Evolutionary conservation across 768 basidiomycete species (phyloP).

Genomic region (Macrolepiota fuliginosa): DNA sequence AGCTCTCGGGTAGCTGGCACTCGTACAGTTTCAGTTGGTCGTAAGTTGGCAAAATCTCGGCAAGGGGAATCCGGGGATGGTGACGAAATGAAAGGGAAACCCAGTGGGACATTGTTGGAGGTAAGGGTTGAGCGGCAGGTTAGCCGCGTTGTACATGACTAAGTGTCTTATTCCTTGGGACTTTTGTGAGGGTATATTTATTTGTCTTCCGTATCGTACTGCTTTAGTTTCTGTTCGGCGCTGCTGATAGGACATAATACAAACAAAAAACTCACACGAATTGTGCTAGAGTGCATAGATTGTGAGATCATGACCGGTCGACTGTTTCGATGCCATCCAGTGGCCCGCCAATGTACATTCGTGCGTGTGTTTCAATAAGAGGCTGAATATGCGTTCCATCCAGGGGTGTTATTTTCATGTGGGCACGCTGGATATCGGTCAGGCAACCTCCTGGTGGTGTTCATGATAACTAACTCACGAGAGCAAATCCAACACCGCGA

Average conservation of each 20-base stretch:
- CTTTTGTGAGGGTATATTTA: background rate
- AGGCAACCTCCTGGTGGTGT: background rate
- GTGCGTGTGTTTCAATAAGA: slow-evolving; percentile 39
- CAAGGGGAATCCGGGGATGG: background rate
- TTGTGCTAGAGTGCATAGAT: background rate
- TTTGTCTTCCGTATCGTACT: background rate
- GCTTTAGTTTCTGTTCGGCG: background rate
- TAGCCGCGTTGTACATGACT: background rate
- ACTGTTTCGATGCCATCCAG: background rate
- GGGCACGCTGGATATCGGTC: slow-evolving; percentile 32
- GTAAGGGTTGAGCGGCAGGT: slow-evolving; percentile 2
- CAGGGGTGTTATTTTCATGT: slow-evolving; percentile 36
- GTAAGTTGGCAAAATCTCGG: background rate
- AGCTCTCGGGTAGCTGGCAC: background rate
- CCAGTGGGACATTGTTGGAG: background rate
- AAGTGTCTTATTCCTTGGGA: background rate
- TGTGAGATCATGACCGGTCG: background rate
- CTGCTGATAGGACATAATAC: background rate
- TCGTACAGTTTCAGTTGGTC: too few relatives aligned
- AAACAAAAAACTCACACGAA: background rate
- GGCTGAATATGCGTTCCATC: slow-evolving; percentile 33
- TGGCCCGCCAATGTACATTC: slow-evolving; percentile 37
- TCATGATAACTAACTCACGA: slow-evolving; percentile 32
- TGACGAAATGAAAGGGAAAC: background rate
- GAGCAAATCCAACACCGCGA: slow-evolving; percentile 48